Conservation (phyloP, 1,284 basidiomycete genomes). For the Veloporphyrellus conicus region DNA sequence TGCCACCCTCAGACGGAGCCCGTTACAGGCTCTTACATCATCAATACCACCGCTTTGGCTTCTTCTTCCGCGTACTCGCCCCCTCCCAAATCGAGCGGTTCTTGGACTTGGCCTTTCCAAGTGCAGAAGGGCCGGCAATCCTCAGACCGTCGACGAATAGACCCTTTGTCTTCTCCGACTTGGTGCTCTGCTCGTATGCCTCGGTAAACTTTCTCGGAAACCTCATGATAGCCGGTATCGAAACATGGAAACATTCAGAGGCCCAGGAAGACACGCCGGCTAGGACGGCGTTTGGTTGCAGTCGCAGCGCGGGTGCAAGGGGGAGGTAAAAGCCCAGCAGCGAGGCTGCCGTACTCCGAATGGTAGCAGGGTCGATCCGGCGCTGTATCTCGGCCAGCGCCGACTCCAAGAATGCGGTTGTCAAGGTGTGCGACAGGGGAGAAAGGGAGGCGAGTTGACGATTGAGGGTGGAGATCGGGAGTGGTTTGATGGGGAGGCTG, state of each 20-base stretch:
- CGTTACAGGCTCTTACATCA: no score
- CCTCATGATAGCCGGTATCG: constrained; percentile 20
- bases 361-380: constrained; percentile 51
- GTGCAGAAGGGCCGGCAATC: constrained; percentile 13
- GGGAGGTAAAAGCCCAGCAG: constrained; percentile 75
- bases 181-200: constrained; percentile 19
- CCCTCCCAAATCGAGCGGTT: constrained; percentile 29
- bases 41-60: constrained; percentile 23
- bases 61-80: constrained; percentile 11
- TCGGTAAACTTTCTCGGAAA: constrained; percentile 24
- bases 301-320: constrained; percentile 50
- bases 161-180: constrained; percentile 18
- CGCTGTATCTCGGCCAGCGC: constrained; percentile 37
- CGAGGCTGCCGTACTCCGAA: constrained; percentile 66
- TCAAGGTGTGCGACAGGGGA: background rate
- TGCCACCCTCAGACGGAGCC: no score
- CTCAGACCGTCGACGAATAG: constrained; percentile 22
- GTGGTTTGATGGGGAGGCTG: constrained; percentile 67
- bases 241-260: constrained; percentile 24
- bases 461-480: constrained; percentile 35
- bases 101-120: constrained; percentile 23
- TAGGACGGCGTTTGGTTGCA: constrained; percentile 47
- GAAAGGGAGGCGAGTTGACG: constrained; percentile 13
- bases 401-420: constrained; percentile 24
- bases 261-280: constrained; percentile 69